Base-by-base conservation (phyloP, 257 asterid species). In the Solanum arcanum region DNA sequence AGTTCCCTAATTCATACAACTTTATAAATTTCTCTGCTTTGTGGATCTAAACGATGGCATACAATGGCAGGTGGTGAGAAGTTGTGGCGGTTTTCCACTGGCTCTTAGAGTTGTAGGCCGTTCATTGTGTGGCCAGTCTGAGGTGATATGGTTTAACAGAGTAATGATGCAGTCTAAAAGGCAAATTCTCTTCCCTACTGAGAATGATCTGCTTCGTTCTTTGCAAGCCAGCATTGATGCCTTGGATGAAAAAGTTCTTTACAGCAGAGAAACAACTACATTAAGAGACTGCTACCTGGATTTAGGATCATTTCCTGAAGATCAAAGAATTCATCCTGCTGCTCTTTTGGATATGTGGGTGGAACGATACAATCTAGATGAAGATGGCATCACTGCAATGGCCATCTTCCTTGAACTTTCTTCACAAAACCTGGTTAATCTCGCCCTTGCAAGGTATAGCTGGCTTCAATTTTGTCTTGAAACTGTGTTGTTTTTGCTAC, bases 61-160 rank as follows among this genome's bases (percentile, higher is more conserved):
- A 5, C 12, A 21, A 56, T 80, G 47, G 74, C 86, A 91, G 92
- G 89, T 86, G 83, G 89, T 89, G 72, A 89, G 74, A 84, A 60
- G 87, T 18, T 91, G 92, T 66, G 88, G 89, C 2, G 90, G 92
- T 83, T 89, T 86, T 47, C 92, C 92, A 5, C 62, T 91, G 85
- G 92, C 92, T 60, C 91, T 91, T 84, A 88, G 42, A 84, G 92
- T 89, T n/a, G 87, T 91, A 25, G 91, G 91, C 35, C 64, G 56
- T 64, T 89, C 92, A 44, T 88, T 91, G 31, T 47, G 68, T 81
- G 73, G 88, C 74, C 64, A 88, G 75, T 88, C 78, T 35, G 92
- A 90, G 87, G 75, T 18, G 18, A 74, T 4, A 7, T 90, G 92
- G 92, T 29, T 15, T 21, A 52, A 47, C 69, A 87, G 90, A 89